Conservation (phyloP, 345 rosid species). For the Isatis tinctoria region DNA sequence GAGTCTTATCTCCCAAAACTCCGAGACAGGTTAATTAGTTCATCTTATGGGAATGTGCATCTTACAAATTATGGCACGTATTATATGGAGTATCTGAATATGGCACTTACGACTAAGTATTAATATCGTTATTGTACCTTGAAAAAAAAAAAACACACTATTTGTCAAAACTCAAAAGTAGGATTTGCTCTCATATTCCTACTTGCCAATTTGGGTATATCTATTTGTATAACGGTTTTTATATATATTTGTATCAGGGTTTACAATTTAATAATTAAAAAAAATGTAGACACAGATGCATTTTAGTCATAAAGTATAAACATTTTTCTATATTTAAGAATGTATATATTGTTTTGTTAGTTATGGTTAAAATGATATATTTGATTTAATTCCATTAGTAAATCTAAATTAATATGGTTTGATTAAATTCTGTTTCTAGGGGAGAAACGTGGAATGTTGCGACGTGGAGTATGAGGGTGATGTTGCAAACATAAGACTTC, state of each 20-base stretch:
- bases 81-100: neutral
- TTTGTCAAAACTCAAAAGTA: too few species aligned
- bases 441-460: constrained; percentile 52
- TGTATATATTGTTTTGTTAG: neutral
- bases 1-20: constrained; percentile 37
- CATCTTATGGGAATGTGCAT: neutral
- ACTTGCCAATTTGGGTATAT: too few species aligned
- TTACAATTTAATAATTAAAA: too few species aligned
- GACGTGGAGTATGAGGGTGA: constrained; percentile 37
- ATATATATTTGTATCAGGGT: too few species aligned
- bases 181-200: neutral
- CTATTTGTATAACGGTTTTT: too few species aligned
- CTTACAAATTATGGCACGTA: neutral
- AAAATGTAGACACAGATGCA: neutral
- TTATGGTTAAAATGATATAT: too few species aligned
- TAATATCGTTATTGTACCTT: neutral
- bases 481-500: constrained; percentile 34
- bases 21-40: constrained; percentile 36
- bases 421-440: constrained; percentile 31
- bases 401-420: neutral
- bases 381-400: neutral
- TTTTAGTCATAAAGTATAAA: neutral
- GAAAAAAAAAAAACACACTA: neutral
- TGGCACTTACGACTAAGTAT: neutral
- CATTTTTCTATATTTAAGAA: neutral